Evolutionary conservation across 2,329 filamentous ascomycete species (phyloP), one percentile per base, ranked within the genome.

Genomic region (Talaromyces atroroseus): DNA sequence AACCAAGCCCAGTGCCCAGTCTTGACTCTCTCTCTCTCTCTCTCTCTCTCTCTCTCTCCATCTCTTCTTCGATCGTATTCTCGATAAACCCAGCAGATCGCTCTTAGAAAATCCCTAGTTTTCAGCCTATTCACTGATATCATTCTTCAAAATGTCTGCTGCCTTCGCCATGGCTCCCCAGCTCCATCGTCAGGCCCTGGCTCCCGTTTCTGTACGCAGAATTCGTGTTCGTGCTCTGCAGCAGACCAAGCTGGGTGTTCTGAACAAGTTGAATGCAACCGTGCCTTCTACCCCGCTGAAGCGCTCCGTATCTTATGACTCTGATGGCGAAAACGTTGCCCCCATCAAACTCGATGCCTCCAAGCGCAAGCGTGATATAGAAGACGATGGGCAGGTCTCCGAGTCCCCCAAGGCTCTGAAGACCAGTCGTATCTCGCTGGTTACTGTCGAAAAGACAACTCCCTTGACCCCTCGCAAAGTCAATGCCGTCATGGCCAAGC

Each of bases 291-390:
- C 51, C n/a, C 74, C 61, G 76, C 79, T 57, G 8, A 59, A 59
- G 51, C 55, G 51, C 23, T 50, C 55, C 45, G 46, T 56, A 14
- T 48, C 53, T 11, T 56, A 50, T n/a, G 56, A 56, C 23, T 58
- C 53, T 52, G 81, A 85, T 65, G 68, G 76, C 50, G 83, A 86
- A 68, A 86, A 86, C 63, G 72, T 83, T 57, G 82, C 84, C 58
- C 83, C 83, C 7, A 67, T 78, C 65, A 76, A 74, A 60, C 78
- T 78, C 34, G 76, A 81, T 18, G 47, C 52, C 5, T 72, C 74
- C 47, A 78, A 78, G 63, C 71, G 73, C 42, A 76, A 74, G 63
- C 70, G 73, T 56, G 63, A 20, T 66, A 69, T 10, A 2, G 61
- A 65, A 2, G 59, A 63, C 18, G 70, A 71, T 52, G 65, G 68